Evolutionary conservation across 345 rosid genomes (phyloP).

Genomic region (Eutrema yunnanense): DNA sequence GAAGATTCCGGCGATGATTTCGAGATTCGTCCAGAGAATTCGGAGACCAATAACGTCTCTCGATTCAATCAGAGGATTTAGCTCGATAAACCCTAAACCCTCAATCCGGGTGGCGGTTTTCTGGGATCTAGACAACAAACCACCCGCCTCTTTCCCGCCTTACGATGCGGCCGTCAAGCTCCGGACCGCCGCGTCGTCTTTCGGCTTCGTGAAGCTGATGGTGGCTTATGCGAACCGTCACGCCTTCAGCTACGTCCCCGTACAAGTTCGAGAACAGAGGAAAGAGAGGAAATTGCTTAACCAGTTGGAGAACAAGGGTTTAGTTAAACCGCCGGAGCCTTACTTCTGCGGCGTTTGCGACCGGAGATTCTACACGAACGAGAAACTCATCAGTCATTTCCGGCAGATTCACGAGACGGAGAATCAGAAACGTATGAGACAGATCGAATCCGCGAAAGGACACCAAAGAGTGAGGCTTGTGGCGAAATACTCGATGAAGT

Average conservation of each 20-base stretch:
- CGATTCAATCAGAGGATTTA: slow-evolving; percentile 19
- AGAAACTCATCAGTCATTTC: slow-evolving; percentile 68
- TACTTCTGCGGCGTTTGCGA: slow-evolving; percentile 73
- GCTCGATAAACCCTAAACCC: slow-evolving; percentile 28
- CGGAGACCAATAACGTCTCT: slow-evolving; percentile 9
- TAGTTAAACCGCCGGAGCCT: slow-evolving; percentile 48
- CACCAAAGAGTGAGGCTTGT: slow-evolving; percentile 66
- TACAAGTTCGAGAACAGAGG: slow-evolving; percentile 49
- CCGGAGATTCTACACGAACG: slow-evolving; percentile 61
- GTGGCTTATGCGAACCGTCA: slow-evolving; percentile 71
- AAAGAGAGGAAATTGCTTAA: slow-evolving; percentile 51
- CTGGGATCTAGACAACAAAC: slow-evolving; percentile 91
- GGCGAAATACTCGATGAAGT: slow-evolving; percentile 67
- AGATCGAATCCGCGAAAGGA: slow-evolving; percentile 77
- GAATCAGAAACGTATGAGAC: slow-evolving; percentile 69
- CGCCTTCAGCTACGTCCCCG: slow-evolving; percentile 56
- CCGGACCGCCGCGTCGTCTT: slow-evolving; percentile 49
- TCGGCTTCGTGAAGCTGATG: slow-evolving; percentile 55
- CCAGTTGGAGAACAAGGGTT: slow-evolving; percentile 55
- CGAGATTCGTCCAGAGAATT: not conserved
- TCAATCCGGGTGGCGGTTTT: slow-evolving; percentile 50
- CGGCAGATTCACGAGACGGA: slow-evolving; percentile 79
- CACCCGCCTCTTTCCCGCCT: slow-evolving; percentile 59
- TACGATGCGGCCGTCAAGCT: slow-evolving; percentile 73
- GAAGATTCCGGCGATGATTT: slow-evolving; percentile 4